Conservation (phyloP, 495 filamentous ascomycete species). For the Astrocystis sublimbata region DNA sequence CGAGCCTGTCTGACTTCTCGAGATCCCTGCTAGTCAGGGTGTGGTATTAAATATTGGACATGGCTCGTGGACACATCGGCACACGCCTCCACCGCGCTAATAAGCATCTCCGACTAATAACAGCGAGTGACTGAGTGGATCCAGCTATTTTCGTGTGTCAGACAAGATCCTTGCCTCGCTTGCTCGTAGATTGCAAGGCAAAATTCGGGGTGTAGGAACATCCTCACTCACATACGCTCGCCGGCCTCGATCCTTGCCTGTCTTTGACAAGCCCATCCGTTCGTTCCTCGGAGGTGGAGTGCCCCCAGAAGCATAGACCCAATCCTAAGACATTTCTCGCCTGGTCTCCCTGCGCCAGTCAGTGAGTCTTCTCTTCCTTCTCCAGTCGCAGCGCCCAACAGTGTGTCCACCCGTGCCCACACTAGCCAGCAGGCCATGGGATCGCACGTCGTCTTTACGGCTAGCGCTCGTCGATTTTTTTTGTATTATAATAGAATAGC, state of each 20-base stretch:
- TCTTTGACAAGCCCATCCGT: conserved; percentile 21
- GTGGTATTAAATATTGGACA: conserved; percentile 37
- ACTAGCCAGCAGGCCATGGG: too few species aligned
- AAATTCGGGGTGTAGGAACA: conserved; percentile 32
- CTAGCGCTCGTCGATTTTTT: conserved; percentile 36
- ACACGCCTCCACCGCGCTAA: conserved; percentile 22
- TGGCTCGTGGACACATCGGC: conserved; percentile 32
- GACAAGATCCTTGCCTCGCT: conserved; percentile 38
- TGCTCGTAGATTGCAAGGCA: conserved; percentile 32
- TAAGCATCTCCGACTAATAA: conserved; percentile 11
- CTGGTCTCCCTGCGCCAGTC: conserved; percentile 22
- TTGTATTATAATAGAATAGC: too few species aligned
- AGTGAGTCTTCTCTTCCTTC: conserved; percentile 8
- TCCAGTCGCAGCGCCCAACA: conserved; percentile 6
- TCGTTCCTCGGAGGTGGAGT: conserved; percentile 27
- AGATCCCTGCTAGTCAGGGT: conserved; percentile 26
- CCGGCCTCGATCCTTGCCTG: conserved; percentile 23
- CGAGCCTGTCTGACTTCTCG: conserved; percentile 4
- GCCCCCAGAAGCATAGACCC: conserved; percentile 34
- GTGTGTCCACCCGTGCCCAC: conserved; percentile 17
- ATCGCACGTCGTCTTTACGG: conserved; percentile 34
- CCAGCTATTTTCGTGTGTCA: conserved; percentile 45
- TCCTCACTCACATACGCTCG: conserved; percentile 21
- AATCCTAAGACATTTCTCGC: conserved; percentile 30
- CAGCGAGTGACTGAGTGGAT: conserved; percentile 28